These are phyloP conservation scores for Lobosporangium transversale DNA, from an alignment of 192 early-diverging fungal species.

Conservation along the genomic window DNA sequence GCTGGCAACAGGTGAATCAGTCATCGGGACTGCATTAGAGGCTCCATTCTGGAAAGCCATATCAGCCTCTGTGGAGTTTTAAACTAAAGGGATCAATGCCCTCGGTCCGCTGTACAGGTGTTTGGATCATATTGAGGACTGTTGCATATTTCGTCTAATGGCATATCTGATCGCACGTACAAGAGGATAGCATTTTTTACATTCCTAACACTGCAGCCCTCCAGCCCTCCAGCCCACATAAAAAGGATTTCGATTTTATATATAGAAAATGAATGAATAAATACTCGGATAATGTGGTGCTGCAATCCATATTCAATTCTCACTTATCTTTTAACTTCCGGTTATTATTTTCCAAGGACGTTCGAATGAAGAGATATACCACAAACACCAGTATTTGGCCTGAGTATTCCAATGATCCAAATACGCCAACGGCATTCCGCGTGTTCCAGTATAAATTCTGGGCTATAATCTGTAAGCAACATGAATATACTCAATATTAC, in stretches of 20 bases:
- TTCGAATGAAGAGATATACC: slow-evolving; percentile 15
- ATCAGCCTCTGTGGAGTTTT: slow-evolving; percentile 27
- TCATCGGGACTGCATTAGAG: slow-evolving; percentile 22
- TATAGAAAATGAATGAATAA: too few species aligned
- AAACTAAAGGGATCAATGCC: slow-evolving; percentile 3
- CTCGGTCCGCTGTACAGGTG: slow-evolving; percentile 23
- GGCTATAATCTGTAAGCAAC: slow-evolving; percentile 27
- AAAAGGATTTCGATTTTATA: too few species aligned
- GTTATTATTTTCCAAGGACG: too few species aligned
- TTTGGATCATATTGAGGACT: slow-evolving; percentile 29
- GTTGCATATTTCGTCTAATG: too few species aligned
- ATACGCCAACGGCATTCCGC: slow-evolving; percentile 3
- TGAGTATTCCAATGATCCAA: slow-evolving; percentile 3
- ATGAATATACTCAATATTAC: too few species aligned
- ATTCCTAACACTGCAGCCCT: too few species aligned
- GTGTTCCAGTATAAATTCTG: slow-evolving; percentile 37
- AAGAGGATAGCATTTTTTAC: too few species aligned
- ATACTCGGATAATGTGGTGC: too few species aligned
- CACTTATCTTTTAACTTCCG: too few species aligned
- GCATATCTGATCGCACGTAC: too few species aligned
- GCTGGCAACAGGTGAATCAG: slow-evolving; percentile 31
- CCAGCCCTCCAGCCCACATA: too few species aligned
- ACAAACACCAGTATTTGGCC: slow-evolving; percentile 8
- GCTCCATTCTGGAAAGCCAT: slow-evolving; percentile 28
- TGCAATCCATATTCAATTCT: too few species aligned